Evolutionary conservation across 2,329 filamentous ascomycete genomes (phyloP).

Genomic region (Graphilbum sp.): DNA sequence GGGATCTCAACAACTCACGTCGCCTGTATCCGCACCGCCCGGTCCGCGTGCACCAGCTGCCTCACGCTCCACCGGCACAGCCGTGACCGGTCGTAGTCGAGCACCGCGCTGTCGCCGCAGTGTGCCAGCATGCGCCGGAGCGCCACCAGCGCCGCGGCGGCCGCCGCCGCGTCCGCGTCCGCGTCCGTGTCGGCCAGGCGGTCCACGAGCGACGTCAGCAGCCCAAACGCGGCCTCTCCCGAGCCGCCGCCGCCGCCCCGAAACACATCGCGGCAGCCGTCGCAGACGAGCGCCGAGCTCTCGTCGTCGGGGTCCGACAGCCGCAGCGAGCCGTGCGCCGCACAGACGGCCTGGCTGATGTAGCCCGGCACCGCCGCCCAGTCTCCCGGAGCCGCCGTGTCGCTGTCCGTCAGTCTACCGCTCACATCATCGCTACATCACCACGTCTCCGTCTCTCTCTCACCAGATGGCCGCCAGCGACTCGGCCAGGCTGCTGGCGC

Average conservation of each 20-base stretch:
- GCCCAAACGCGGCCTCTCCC: background rate
- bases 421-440: too few species aligned
- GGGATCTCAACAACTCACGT: slow-evolving; percentile 1
- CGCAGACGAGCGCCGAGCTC: slow-evolving; percentile 3
- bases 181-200: too few species aligned
- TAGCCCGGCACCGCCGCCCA: background rate
- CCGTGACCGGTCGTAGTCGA: slow-evolving; percentile 7
- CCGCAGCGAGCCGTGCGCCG: slow-evolving; percentile 1
- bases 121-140: slow-evolving; percentile 6
- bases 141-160: slow-evolving; percentile 4
- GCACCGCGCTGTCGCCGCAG: background rate
- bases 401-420: background rate
- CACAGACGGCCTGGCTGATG: slow-evolving; percentile 5
- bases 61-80: slow-evolving; percentile 7
- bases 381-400: background rate
- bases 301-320: slow-evolving; percentile 3
- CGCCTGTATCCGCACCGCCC: slow-evolving; percentile 8
- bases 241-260: background rate
- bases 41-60: slow-evolving; percentile 6
- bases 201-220: background rate
- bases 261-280: background rate
- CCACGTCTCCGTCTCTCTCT: too few species aligned
- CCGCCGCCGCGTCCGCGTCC: slow-evolving; percentile 2
- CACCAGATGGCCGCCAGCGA: too few species aligned
- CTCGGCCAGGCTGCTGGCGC: too few species aligned